Percentiles rank a stretch among this genome's conserved stretches.
Evolutionary conservation across 2,329 filamentous ascomycete genomes (phyloP).

Genomic region (Pestalotiopsis sp.): DNA sequence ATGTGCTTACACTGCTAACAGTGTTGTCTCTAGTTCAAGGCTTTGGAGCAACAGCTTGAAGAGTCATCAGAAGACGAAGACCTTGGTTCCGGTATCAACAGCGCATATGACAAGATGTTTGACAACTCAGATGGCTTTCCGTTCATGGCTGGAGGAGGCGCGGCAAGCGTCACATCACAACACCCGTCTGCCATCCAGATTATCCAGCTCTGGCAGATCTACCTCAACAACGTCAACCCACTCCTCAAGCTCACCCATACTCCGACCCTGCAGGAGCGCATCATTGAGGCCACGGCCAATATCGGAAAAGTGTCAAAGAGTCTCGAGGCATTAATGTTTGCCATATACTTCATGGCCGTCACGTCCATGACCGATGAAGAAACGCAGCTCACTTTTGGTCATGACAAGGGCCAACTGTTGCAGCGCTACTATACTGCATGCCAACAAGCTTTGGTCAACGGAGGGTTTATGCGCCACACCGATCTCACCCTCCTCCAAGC

Average conservation of each 20-base stretch:
- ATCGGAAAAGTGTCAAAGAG: slow-evolving; percentile 55
- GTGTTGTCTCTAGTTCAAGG: slow-evolving; percentile 44
- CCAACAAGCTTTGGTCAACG: slow-evolving; percentile 68
- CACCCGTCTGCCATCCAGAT: slow-evolving; percentile 62
- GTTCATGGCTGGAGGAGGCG: slow-evolving; percentile 53
- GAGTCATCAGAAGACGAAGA: slow-evolving; percentile 61
- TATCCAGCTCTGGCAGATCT: slow-evolving; percentile 69
- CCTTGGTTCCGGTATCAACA: slow-evolving; percentile 56
- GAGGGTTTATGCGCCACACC: slow-evolving; percentile 66
- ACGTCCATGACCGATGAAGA: slow-evolving; percentile 60
- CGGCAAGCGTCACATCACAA: slow-evolving; percentile 44
- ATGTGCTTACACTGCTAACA: not conserved
- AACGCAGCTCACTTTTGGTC: slow-evolving; percentile 52
- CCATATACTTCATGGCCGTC: slow-evolving; percentile 62
- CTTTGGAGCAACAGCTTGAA: slow-evolving; percentile 48
- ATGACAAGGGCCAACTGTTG: slow-evolving; percentile 53
- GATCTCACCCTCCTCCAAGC: slow-evolving; percentile 70
- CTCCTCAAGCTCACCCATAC: slow-evolving; percentile 70
- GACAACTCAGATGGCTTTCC: slow-evolving; percentile 58
- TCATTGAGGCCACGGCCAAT: slow-evolving; percentile 64
- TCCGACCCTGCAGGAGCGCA: slow-evolving; percentile 64
- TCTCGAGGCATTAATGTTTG: slow-evolving; percentile 70
- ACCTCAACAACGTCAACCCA: slow-evolving; percentile 70
- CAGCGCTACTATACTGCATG: slow-evolving; percentile 58
- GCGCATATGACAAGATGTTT: slow-evolving; percentile 63